Percentiles rank a stretch among this genome's conserved stretches.
These are phyloP conservation scores for Helicocarpus griseus DNA, from an alignment of 2,329 filamentous ascomycete species.

Conservation along the genomic window DNA sequence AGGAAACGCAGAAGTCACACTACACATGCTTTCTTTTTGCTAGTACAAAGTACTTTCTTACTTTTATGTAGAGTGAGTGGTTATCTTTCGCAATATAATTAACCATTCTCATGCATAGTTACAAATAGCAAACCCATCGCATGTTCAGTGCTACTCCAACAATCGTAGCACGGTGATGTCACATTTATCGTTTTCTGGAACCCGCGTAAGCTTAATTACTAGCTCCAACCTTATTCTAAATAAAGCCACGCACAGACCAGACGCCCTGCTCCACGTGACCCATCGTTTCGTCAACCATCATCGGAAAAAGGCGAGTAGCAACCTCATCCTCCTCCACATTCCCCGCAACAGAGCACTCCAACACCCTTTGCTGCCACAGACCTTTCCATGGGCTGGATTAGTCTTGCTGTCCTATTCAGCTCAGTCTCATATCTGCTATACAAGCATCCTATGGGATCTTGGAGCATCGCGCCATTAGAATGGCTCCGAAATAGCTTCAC, in stretches of 20 bases:
- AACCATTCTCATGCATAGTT: too few relatives aligned
- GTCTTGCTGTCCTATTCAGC: slow-evolving; percentile 28
- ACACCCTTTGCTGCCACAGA: background rate
- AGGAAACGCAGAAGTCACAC: too few relatives aligned
- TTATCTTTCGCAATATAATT: too few relatives aligned
- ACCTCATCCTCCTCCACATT: background rate
- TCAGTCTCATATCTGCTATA: slow-evolving; percentile 33
- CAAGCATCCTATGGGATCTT: slow-evolving; percentile 27
- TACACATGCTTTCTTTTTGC: too few relatives aligned
- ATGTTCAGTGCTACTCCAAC: too few relatives aligned
- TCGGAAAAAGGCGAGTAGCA: background rate
- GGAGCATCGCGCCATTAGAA: slow-evolving; percentile 14
- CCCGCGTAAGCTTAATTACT: background rate
- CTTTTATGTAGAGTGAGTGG: too few relatives aligned
- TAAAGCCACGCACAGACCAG: background rate
- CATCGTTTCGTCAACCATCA: background rate
- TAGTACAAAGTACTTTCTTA: too few relatives aligned
- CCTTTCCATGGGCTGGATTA: slow-evolving; percentile 32
- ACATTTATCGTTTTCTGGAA: too few relatives aligned
- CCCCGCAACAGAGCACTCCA: background rate
- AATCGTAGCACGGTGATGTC: too few relatives aligned
- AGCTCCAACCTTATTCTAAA: background rate
- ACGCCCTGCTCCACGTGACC: background rate
- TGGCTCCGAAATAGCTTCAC: background rate
- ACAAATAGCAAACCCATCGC: too few relatives aligned